Evolutionary conservation across 495 filamentous ascomycete genomes (phyloP).

Genomic region (Penicillium daleae): DNA sequence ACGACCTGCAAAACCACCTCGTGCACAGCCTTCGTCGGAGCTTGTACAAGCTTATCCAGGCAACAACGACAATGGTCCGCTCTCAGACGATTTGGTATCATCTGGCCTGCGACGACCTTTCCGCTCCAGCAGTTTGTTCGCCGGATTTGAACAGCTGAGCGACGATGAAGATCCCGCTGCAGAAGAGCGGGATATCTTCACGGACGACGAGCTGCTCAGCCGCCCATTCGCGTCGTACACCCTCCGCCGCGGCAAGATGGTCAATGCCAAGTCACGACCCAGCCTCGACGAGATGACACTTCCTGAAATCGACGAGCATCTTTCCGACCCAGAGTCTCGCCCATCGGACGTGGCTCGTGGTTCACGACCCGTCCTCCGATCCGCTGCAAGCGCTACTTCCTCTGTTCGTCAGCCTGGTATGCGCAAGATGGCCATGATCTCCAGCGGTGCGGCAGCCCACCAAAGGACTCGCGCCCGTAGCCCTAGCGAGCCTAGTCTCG

Average conservation of each 20-base stretch:
- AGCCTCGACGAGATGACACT: slow-evolving; percentile 42
- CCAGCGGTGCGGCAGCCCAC: slow-evolving; percentile 75
- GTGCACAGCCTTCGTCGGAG: slow-evolving; percentile 35
- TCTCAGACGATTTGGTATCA: slow-evolving; percentile 57
- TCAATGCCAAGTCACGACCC: slow-evolving; percentile 39
- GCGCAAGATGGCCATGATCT: slow-evolving; percentile 71
- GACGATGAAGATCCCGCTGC: slow-evolving; percentile 48
- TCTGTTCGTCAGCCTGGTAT: slow-evolving; percentile 55
- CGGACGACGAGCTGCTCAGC: slow-evolving; percentile 49
- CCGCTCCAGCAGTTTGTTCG: slow-evolving; percentile 82
- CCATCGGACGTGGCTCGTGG: slow-evolving; percentile 27
- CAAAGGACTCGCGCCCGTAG: slow-evolving; percentile 66
- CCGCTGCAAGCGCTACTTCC: slow-evolving; percentile 18
- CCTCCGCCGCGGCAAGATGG: slow-evolving; percentile 46
- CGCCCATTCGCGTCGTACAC: slow-evolving; percentile 51
- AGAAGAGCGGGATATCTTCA: slow-evolving; percentile 52
- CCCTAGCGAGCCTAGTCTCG: slow-evolving; percentile 69
- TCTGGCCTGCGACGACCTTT: slow-evolving; percentile 67
- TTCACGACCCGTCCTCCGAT: slow-evolving; percentile 29
- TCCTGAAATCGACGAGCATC: slow-evolving; percentile 47
- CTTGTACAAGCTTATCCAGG: slow-evolving; percentile 73
- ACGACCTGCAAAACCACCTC: slow-evolving; percentile 23
- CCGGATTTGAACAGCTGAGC: slow-evolving; percentile 71
- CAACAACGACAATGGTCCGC: slow-evolving; percentile 80
- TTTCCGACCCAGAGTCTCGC: slow-evolving; percentile 38